A percentile compares a stretch with the other conserved stretches of the same genome.
Conservation (phyloP, 495 filamentous ascomycete species). For the Thermothielavioides terrestris region DNA sequence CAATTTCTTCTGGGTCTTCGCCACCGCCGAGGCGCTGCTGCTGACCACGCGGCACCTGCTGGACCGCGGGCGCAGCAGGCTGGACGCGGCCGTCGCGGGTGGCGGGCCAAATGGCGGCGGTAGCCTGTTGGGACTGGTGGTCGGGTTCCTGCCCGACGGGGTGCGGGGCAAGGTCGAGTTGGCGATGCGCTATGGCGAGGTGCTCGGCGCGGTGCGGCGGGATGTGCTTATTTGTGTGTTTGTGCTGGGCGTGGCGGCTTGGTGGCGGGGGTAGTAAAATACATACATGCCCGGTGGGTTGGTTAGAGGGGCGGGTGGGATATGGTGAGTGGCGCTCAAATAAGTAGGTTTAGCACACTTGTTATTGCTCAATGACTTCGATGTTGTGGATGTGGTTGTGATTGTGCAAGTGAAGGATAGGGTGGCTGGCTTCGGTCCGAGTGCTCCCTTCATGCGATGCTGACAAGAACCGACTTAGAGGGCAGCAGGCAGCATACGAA, state of each 20-base stretch:
- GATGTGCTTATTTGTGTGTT: conserved; percentile 69
- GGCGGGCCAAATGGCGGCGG: too few relatives aligned
- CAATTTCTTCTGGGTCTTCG: conserved; percentile 64
- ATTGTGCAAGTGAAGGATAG: too few relatives aligned
- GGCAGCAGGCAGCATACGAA: too few relatives aligned
- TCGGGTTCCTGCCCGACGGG: conserved; percentile 50
- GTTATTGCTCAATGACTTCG: too few relatives aligned
- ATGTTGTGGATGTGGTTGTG: too few relatives aligned
- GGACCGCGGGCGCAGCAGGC: conserved; percentile 37
- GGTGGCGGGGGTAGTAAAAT: conserved; percentile 11
- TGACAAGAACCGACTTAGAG: too few relatives aligned
- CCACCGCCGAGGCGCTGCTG: conserved; percentile 68
- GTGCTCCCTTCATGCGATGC: too few relatives aligned
- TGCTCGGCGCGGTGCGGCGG: conserved; percentile 51
- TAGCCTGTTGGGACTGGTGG: conserved; percentile 46
- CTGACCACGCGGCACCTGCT: conserved; percentile 58
- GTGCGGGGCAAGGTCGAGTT: conserved; percentile 49
- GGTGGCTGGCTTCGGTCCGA: too few relatives aligned
- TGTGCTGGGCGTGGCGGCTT: conserved; percentile 53
- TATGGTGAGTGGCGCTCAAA: too few relatives aligned
- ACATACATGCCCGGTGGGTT: too few relatives aligned
- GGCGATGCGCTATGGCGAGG: conserved; percentile 58
- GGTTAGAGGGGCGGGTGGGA: too few relatives aligned
- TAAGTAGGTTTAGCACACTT: too few relatives aligned
- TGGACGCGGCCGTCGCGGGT: conserved; percentile 5